phyloP scores from a whole-genome alignment of 805 yeast genomes.

The Myxozyma neotropica region DNA sequence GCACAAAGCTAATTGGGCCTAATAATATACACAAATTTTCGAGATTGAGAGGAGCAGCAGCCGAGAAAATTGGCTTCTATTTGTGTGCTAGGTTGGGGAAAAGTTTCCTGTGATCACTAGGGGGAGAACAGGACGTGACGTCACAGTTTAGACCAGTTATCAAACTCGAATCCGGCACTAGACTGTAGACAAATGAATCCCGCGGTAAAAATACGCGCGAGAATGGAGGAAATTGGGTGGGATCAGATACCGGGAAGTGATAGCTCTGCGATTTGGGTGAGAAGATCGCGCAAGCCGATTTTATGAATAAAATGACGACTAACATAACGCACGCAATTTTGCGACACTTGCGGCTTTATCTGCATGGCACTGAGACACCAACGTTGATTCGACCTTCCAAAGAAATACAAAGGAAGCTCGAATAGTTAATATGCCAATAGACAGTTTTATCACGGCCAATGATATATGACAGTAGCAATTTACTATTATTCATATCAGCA shows the following conservation, averaged over 20 bases:
- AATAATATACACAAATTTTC: background rate
- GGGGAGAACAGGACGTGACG: background rate
- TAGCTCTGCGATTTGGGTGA: constrained; percentile 1
- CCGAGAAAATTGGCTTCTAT: background rate
- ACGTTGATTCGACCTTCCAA: too few relatives aligned
- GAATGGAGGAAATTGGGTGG: background rate
- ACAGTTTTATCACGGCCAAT: too few relatives aligned
- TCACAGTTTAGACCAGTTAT: background rate
- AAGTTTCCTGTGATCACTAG: background rate
- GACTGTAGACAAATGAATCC: background rate
- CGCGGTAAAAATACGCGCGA: background rate
- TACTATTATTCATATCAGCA: too few relatives aligned
- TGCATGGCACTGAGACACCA: background rate
- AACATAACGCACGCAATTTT: background rate
- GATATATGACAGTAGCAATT: too few relatives aligned
- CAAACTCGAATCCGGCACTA: background rate
- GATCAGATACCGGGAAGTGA: constrained; percentile 2
- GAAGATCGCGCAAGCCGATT: constrained; percentile 1
- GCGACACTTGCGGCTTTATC: background rate
- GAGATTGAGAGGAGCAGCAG: background rate
- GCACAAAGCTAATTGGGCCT: constrained; percentile 14
- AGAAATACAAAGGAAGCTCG: too few relatives aligned
- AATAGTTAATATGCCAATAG: too few relatives aligned
- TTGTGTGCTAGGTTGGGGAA: background rate
- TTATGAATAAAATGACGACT: background rate